phyloP scores from a whole-genome alignment of 495 filamentous ascomycete genomes.

The Aspergillus heteromorphus region DNA sequence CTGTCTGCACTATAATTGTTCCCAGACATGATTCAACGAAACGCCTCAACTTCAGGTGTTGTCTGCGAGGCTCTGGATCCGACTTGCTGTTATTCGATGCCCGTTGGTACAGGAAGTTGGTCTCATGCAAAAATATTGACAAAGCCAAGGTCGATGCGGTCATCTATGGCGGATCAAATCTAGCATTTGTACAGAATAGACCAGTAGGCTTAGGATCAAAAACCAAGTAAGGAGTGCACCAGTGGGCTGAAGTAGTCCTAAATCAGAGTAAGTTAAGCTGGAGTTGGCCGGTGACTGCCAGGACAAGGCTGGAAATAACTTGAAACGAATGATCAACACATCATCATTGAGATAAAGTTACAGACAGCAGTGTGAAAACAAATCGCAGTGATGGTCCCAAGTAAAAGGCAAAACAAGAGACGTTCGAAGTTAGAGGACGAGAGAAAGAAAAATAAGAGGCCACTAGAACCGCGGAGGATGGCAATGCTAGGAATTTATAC shows the following conservation, averaged over 20 bases:
- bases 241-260: background rate
- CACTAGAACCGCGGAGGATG: constrained; percentile 2
- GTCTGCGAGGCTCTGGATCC: too few species aligned
- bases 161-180: too few species aligned
- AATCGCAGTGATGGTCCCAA: constrained; percentile 10
- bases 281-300: background rate
- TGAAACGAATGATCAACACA: constrained; percentile 27
- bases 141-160: too few species aligned
- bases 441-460: constrained; percentile 7
- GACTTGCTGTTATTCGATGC: too few species aligned
- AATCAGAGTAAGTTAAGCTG: background rate
- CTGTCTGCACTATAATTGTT: too few species aligned
- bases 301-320: background rate
- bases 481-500: constrained; percentile 19
- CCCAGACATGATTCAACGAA: too few species aligned
- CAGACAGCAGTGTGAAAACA: constrained; percentile 16
- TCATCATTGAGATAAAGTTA: constrained; percentile 35
- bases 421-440: background rate
- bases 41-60: too few species aligned
- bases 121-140: too few species aligned
- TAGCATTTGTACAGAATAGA: background rate
- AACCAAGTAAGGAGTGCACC: background rate
- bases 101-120: too few species aligned
- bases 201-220: background rate
- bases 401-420: constrained; percentile 15